Evolutionary conservation across 2,329 filamentous ascomycete species (phyloP), one percentile per base, ranked within the genome.

Genomic region (Fonsecaea pugnacius): DNA sequence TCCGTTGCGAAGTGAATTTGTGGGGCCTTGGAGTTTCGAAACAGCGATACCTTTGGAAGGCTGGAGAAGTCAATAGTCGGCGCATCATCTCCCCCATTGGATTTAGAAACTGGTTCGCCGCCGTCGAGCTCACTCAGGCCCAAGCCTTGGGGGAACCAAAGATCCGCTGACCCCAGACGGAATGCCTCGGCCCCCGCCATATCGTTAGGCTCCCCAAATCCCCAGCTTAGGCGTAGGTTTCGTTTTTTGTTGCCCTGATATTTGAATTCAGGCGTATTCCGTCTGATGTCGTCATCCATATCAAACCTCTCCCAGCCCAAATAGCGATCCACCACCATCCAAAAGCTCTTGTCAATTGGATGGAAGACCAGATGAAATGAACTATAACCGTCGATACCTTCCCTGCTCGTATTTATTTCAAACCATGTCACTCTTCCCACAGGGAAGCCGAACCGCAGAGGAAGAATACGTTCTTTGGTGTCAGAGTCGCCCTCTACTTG

Each of bases 321-420:
- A 35, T 58, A 58, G 55, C 55, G 55, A 58, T 58, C 55, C 24
- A 58, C 36, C 55, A 58, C 55, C 55, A 58, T 58, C 55, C 55
- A 58, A 58, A 58, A 40, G 55, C 55, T 58, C 55, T 58, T 58
- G 55, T 58, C 55, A 46, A 58, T 46, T 58, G 55, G 55, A 58
- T 58, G 55, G 35, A 58, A 58, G 55, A 58, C 55, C 21, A 58
- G 33, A 58, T 58, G 36, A 58, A 58, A 58, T 30, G 36, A 18
- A 40, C 21, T 46, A 43, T 40, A 55, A 55, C 52, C 52, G 21
- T 55, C n/a, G n/a, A n/a, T n/a, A n/a, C n/a, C n/a, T n/a, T n/a
- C n/a, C n/a, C n/a, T n/a, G n/a, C n/a, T n/a, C n/a, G n/a, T n/a
- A n/a, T n/a, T n/a, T n/a, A n/a, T n/a, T 38, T 36, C 7, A 43